A percentile compares a stretch with the other conserved stretches of the same genome.
These are phyloP conservation scores for Nakazawaea peltata DNA, from an alignment of 805 yeast genomes.

Conservation along the genomic window DNA sequence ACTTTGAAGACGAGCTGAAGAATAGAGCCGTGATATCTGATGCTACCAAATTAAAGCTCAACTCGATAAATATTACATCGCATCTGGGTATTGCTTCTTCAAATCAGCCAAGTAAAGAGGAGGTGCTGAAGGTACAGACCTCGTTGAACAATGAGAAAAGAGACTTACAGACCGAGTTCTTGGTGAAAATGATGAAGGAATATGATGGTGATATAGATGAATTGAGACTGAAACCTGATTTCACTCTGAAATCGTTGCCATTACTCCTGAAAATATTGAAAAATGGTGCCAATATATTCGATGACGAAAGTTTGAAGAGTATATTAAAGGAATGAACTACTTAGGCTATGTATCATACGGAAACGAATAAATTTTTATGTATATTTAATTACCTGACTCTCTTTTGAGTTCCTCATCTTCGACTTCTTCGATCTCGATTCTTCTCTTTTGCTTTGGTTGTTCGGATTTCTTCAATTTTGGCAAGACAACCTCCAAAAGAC, in stretches of 20 bases:
- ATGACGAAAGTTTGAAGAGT: conserved; percentile 35
- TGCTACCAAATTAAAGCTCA: conserved; percentile 13
- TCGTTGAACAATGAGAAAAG: conserved; percentile 21
- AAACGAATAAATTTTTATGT: too few species aligned
- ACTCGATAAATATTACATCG: conserved; percentile 12
- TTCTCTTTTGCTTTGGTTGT: conserved; percentile 31
- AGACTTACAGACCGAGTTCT: conserved; percentile 39
- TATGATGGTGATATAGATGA: conserved; percentile 57
- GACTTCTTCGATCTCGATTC: conserved; percentile 37
- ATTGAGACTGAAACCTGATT: conserved; percentile 57
- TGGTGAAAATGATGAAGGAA: conserved; percentile 45
- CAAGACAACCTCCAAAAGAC: conserved; percentile 41
- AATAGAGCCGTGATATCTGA: conserved; percentile 11
- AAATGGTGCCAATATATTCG: conserved; percentile 52
- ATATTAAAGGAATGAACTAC: conserved; percentile 2
- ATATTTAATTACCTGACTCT: conserved; percentile 8
- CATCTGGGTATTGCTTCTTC: too few species aligned
- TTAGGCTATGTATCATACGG: too few species aligned
- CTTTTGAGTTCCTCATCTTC: conserved; percentile 37
- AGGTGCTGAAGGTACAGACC: conserved; percentile 12
- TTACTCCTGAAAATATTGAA: conserved; percentile 50
- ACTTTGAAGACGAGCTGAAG: conserved; percentile 23
- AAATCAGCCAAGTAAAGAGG: conserved; percentile 5
- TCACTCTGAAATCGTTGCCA: conserved; percentile 46
- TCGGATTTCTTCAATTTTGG: conserved; percentile 32